Conservation (phyloP, 2,329 filamentous ascomycete genomes). For the Epichloe aotearoae region DNA sequence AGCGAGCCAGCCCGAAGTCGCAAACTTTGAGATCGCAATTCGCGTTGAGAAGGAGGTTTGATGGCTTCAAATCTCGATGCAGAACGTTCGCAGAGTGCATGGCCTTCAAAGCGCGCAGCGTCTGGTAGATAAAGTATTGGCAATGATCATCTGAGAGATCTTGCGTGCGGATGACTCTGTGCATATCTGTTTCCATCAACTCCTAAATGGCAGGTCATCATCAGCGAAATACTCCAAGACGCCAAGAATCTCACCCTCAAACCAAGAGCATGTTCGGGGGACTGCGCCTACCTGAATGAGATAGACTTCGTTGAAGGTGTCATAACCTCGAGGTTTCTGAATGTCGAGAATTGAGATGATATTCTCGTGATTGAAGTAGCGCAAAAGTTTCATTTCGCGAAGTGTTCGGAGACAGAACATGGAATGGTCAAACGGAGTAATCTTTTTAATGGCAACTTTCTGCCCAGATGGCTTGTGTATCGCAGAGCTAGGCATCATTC, state of each 20-base stretch:
- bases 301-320: slow-evolving; percentile 94
- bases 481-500: slow-evolving; percentile 53
- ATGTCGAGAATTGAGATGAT: slow-evolving; percentile 99
- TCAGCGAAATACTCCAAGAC: background rate
- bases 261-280: background rate
- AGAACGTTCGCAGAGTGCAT: slow-evolving; percentile 99
- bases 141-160: slow-evolving; percentile 98
- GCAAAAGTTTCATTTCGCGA: slow-evolving; percentile 96
- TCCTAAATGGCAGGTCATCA: slow-evolving; percentile 40
- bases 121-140: slow-evolving; percentile 99
- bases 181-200: slow-evolving; percentile 99
- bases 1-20: slow-evolving; percentile 92
- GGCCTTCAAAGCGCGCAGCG: slow-evolving; percentile 88
- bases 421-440: slow-evolving; percentile 96
- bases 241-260: background rate
- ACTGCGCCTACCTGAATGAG: slow-evolving; percentile 71
- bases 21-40: slow-evolving; percentile 99
- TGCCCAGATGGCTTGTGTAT: slow-evolving; percentile 96
- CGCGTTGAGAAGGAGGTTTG: slow-evolving; percentile 90
- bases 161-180: slow-evolving; percentile 95
- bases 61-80: slow-evolving; percentile 93
- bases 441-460: slow-evolving; percentile 99
- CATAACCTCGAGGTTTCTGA: slow-evolving; percentile 92
- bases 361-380: slow-evolving; percentile 99
- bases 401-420: slow-evolving; percentile 97